Evolutionary conservation across 2,329 filamentous ascomycete genomes (phyloP).

Genomic region (Rugonectria rugulosa): DNA sequence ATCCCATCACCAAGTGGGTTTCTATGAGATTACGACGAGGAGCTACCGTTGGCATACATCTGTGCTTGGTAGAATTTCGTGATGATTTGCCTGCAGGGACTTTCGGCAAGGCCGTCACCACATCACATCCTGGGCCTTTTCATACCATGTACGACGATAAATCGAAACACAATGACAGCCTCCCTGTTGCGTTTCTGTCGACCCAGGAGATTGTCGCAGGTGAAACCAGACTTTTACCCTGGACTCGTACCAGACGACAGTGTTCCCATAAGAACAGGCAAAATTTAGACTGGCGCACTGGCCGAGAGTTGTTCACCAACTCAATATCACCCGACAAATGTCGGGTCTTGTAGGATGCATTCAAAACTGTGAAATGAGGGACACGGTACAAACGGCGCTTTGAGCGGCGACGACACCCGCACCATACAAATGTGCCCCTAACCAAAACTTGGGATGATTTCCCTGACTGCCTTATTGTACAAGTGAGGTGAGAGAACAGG

Average conservation of each 20-base stretch:
- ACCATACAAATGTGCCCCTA: slow-evolving; percentile 2
- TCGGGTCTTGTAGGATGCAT: neutral
- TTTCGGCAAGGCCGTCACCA: slow-evolving; percentile 7
- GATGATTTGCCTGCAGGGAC: slow-evolving; percentile 7
- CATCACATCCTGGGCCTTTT: neutral
- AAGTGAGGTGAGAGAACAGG: neutral
- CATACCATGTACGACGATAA: neutral
- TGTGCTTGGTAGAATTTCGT: slow-evolving; percentile 24
- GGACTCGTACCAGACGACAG: neutral
- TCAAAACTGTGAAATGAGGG: slow-evolving; percentile 5
- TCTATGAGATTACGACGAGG: slow-evolving; percentile 37
- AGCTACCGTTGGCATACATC: slow-evolving; percentile 33
- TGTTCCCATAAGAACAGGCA: neutral
- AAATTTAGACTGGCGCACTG: slow-evolving; percentile 12
- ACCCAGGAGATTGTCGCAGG: neutral
- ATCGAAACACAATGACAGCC: neutral
- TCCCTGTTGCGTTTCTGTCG: neutral
- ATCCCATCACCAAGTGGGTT: slow-evolving; percentile 38
- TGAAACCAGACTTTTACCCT: neutral
- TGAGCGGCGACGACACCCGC: neutral
- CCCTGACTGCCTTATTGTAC: neutral
- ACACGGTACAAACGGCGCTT: slow-evolving; percentile 14
- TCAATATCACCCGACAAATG: slow-evolving; percentile 11
- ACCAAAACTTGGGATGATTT: slow-evolving; percentile 3
- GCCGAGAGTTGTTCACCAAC: slow-evolving; percentile 12